phyloP scores from a whole-genome alignment of 1,284 basidiomycete genomes.

The Malassezia equina region DNA sequence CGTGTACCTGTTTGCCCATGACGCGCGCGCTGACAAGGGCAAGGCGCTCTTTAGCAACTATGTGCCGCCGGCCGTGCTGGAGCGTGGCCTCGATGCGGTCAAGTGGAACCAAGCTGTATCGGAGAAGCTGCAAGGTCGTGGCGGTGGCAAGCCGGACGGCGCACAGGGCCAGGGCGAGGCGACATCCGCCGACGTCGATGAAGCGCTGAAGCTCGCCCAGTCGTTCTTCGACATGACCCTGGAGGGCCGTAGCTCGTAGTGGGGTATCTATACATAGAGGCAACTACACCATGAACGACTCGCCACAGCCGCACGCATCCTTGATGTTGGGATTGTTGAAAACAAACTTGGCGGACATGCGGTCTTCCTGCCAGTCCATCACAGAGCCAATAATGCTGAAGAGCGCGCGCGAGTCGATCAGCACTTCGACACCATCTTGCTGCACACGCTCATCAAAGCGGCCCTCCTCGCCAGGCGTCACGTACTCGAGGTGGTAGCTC shows the following conservation, averaged over 20 bases:
- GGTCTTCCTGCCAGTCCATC: slow-evolving; percentile 90
- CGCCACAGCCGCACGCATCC: slow-evolving; percentile 87
- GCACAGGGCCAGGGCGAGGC: slow-evolving; percentile 45
- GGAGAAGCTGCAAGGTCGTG: slow-evolving; percentile 37
- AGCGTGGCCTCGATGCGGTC: slow-evolving; percentile 35
- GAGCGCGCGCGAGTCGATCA: slow-evolving; percentile 92
- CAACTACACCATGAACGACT: slow-evolving; percentile 54
- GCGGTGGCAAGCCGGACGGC: slow-evolving; percentile 39
- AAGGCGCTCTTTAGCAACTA: slow-evolving; percentile 84
- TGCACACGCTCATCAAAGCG: slow-evolving; percentile 96
- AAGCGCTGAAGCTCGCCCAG: slow-evolving; percentile 27
- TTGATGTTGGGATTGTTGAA: slow-evolving; percentile 65
- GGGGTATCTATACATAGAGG: background rate
- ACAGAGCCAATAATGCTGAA: slow-evolving; percentile 96
- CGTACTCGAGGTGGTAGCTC: slow-evolving; percentile 93
- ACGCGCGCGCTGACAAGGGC: slow-evolving; percentile 50
- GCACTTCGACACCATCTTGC: slow-evolving; percentile 60
- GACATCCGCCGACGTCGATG: slow-evolving; percentile 31
- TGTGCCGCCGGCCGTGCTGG: slow-evolving; percentile 54
- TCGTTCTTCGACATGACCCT: slow-evolving; percentile 23
- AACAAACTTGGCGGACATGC: slow-evolving; percentile 63
- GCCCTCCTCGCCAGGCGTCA: slow-evolving; percentile 56
- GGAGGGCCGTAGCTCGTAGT: slow-evolving; percentile 12
- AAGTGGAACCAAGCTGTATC: slow-evolving; percentile 37
- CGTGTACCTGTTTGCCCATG: slow-evolving; percentile 76